These are phyloP conservation scores for Suillus paluster DNA, from an alignment of 768 basidiomycete species.

Conservation along the genomic window DNA sequence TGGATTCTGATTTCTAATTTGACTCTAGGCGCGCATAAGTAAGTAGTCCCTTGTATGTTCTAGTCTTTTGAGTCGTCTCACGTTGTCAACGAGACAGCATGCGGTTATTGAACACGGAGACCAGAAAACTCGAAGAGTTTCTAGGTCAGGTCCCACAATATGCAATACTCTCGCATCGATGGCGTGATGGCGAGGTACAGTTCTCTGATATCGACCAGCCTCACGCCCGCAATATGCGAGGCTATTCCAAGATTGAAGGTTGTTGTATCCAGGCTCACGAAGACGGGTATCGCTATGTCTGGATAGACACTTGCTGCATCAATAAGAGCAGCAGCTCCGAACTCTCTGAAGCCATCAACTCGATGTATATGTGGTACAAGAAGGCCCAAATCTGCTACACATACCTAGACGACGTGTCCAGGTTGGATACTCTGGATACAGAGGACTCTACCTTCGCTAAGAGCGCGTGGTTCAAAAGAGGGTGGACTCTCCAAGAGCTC, in stretches of 20 bases:
- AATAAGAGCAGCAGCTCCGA: constrained; percentile 31
- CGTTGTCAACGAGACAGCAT: constrained; percentile 24
- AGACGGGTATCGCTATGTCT: constrained; percentile 27
- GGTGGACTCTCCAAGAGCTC: constrained; percentile 37
- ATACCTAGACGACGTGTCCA: constrained; percentile 29
- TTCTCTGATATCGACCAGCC: neutral
- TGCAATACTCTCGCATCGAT: neutral
- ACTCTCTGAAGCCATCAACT: constrained; percentile 33
- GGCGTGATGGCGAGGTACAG: neutral
- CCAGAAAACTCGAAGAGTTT: constrained; percentile 7
- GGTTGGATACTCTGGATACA: neutral
- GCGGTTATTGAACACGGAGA: constrained; percentile 16
- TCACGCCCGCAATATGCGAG: neutral
- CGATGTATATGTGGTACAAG: constrained; percentile 40
- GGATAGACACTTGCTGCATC: constrained; percentile 41
- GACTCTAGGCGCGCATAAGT: neutral
- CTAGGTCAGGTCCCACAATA: neutral
- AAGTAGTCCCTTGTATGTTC: neutral
- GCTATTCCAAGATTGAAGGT: constrained; percentile 22
- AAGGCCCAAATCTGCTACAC: constrained; percentile 30
- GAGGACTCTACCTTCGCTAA: constrained; percentile 10
- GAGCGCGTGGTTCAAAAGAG: constrained; percentile 35
- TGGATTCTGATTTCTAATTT: neutral
- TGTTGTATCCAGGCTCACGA: constrained; percentile 21
- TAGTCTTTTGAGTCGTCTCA: constrained; percentile 14